phyloP scores from a whole-genome alignment of 2,329 filamentous ascomycete species.

The Sporothrix brunneoviolacea region DNA sequence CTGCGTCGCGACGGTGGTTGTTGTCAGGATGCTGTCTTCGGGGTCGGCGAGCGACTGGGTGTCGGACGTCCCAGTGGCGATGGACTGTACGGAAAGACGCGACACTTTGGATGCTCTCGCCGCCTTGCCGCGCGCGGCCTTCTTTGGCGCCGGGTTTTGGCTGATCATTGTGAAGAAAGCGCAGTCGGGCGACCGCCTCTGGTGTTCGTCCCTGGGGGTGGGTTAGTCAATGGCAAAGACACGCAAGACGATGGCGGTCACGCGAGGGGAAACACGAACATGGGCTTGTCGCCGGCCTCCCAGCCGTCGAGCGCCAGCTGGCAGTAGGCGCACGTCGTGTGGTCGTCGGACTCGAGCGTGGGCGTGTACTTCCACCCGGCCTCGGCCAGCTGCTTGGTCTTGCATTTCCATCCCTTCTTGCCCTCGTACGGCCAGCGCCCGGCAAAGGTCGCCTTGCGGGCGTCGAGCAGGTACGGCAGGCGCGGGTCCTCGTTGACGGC shows the following conservation, averaged over 20 bases:
- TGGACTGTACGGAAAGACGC: constrained; percentile 55
- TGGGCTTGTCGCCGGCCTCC: constrained; percentile 86
- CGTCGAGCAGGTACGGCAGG: constrained; percentile 62
- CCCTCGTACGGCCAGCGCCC: constrained; percentile 81
- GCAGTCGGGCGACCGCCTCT: constrained; percentile 69
- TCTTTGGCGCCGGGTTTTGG: constrained; percentile 50
- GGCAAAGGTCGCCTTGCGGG: constrained; percentile 77
- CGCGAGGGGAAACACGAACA: constrained; percentile 44
- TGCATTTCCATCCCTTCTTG: constrained; percentile 85
- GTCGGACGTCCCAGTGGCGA: constrained; percentile 45
- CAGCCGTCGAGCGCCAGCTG: constrained; percentile 84
- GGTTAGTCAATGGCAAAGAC: constrained; percentile 14
- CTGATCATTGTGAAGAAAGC: constrained; percentile 70
- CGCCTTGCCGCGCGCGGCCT: constrained; percentile 46
- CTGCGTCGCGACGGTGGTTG: constrained; percentile 50
- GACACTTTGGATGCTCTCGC: constrained; percentile 62
- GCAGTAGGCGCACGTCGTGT: constrained; percentile 88
- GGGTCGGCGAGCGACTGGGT: constrained; percentile 40
- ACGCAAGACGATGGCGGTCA: not conserved
- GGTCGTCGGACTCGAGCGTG: constrained; percentile 73
- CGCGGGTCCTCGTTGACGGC: constrained; percentile 68
- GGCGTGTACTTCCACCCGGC: constrained; percentile 94
- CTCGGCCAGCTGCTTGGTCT: constrained; percentile 82
- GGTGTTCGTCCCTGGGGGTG: constrained; percentile 70
- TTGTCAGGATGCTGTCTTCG: constrained; percentile 56